Conservation (phyloP, 805 yeast genomes). For the Candida sphagnicola region DNA sequence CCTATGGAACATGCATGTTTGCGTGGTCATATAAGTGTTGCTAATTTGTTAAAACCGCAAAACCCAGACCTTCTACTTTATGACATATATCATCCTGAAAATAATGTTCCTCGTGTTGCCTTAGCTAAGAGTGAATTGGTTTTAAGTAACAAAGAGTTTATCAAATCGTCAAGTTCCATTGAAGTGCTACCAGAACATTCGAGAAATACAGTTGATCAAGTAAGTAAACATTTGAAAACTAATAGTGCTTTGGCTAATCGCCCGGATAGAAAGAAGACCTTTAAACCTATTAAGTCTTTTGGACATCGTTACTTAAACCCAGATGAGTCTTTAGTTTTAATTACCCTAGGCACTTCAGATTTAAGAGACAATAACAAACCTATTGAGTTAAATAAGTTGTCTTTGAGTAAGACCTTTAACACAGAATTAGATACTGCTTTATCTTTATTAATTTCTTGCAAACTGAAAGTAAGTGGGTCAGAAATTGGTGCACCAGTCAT, state of each 20-base stretch:
- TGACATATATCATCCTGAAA: constrained; percentile 34
- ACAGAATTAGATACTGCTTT: constrained; percentile 88
- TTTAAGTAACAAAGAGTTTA: constrained; percentile 5
- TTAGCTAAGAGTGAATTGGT: constrained; percentile 10
- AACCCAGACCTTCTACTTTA: constrained; percentile 30
- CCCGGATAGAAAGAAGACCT: constrained; percentile 15
- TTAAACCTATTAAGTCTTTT: constrained; percentile 70
- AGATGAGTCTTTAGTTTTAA: constrained; percentile 66
- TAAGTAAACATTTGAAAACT: constrained; percentile 36
- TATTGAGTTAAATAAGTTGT: constrained; percentile 68
- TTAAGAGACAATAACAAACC: constrained; percentile 55
- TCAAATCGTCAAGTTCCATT: constrained; percentile 25
- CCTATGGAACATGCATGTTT: constrained; percentile 96
- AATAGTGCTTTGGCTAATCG: constrained; percentile 12
- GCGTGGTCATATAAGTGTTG: constrained; percentile 76
- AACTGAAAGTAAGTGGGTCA: constrained; percentile 21
- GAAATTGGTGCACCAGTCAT: constrained; percentile 54
- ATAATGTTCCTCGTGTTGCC: constrained; percentile 23
- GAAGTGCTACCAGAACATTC: constrained; percentile 34
- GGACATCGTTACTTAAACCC: constrained; percentile 72
- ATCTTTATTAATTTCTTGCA: constrained; percentile 58
- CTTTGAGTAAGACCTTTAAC: constrained; percentile 68
- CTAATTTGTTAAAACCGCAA: constrained; percentile 55
- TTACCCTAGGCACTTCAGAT: constrained; percentile 86
- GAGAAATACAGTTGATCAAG: constrained; percentile 29